Conservation (phyloP, 2,329 filamentous ascomycete species). For the Fusarium sp. region DNA sequence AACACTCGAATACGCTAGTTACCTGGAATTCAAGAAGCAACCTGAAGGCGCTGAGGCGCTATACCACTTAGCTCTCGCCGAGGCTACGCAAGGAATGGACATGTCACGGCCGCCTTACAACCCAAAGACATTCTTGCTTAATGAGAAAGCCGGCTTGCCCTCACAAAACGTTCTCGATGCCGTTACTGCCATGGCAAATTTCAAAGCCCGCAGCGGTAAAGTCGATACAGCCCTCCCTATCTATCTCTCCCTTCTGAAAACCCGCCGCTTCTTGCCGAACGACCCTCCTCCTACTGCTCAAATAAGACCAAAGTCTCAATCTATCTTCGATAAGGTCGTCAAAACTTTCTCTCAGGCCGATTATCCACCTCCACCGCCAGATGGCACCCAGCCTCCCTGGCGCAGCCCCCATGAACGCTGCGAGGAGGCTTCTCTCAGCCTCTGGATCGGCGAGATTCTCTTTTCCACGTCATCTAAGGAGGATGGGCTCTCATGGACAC, state of each 20-base stretch:
- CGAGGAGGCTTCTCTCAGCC: conserved; percentile 86
- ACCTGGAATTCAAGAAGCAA: conserved; percentile 81
- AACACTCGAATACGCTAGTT: conserved; percentile 84
- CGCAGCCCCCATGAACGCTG: conserved; percentile 77
- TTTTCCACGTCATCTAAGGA: conserved; percentile 73
- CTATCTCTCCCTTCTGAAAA: conserved; percentile 85
- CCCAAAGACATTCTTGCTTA: conserved; percentile 72
- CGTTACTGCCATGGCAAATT: conserved; percentile 81
- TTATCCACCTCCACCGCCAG: conserved; percentile 78
- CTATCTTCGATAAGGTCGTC: conserved; percentile 41
- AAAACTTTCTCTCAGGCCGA: conserved; percentile 59
- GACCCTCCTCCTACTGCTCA: conserved; percentile 45
- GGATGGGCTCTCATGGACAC: conserved; percentile 88
- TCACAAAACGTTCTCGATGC: conserved; percentile 81
- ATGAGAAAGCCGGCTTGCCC: conserved; percentile 66
- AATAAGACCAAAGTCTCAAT: conserved; percentile 15
- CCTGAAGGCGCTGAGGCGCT: conserved; percentile 75
- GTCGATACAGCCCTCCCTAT: conserved; percentile 80
- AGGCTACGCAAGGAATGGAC: conserved; percentile 72
- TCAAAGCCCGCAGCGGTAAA: conserved; percentile 78
- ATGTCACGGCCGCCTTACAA: conserved; percentile 63
- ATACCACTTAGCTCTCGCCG: conserved; percentile 80
- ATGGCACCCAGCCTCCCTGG: conserved; percentile 75
- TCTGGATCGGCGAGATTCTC: conserved; percentile 94
- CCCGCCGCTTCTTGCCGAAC: conserved; percentile 72